Percentiles rank a stretch among this genome's conserved stretches.
Conservation (phyloP, 495 filamentous ascomycete genomes). For the Penicillium herquei region DNA sequence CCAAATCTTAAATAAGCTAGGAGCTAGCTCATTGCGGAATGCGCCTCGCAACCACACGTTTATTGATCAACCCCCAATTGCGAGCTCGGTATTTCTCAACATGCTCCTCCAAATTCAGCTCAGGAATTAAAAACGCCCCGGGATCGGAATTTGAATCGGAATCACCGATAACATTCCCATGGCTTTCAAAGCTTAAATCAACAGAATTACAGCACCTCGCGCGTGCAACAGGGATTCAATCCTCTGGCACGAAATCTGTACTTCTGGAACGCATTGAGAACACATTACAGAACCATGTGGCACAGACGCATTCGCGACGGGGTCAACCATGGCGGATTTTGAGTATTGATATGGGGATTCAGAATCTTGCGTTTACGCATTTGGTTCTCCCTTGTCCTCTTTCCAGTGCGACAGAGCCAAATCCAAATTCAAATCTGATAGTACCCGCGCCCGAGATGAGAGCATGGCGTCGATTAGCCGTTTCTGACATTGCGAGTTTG, state of each 20-base stretch:
- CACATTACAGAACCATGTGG: slow-evolving; percentile 10
- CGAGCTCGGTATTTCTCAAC: too few relatives aligned
- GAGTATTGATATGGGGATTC: slow-evolving; percentile 86
- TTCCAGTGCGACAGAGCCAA: not conserved
- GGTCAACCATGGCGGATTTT: slow-evolving; percentile 50
- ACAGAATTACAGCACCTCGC: slow-evolving; percentile 51
- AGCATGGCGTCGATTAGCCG: slow-evolving; percentile 37
- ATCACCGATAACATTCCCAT: slow-evolving; percentile 4
- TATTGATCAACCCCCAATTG: not conserved
- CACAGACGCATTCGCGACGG: not conserved
- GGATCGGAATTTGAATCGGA: not conserved
- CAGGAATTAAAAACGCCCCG: not conserved
- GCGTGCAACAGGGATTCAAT: slow-evolving; percentile 49
- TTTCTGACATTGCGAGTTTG: slow-evolving; percentile 15
- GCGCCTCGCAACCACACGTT: not conserved
- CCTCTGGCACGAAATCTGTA: slow-evolving; percentile 48
- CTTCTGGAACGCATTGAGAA: slow-evolving; percentile 31
- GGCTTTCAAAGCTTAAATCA: slow-evolving; percentile 43
- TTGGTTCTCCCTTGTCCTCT: slow-evolving; percentile 21
- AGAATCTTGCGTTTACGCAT: slow-evolving; percentile 70
- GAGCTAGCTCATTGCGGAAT: not conserved
- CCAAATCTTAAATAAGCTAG: not conserved
- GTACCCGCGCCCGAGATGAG: slow-evolving; percentile 18
- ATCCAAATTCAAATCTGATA: not conserved
- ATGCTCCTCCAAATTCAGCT: too few relatives aligned